Conservation (phyloP, 352 stramenopile genomes). For the Phytophthora vignae region DNA sequence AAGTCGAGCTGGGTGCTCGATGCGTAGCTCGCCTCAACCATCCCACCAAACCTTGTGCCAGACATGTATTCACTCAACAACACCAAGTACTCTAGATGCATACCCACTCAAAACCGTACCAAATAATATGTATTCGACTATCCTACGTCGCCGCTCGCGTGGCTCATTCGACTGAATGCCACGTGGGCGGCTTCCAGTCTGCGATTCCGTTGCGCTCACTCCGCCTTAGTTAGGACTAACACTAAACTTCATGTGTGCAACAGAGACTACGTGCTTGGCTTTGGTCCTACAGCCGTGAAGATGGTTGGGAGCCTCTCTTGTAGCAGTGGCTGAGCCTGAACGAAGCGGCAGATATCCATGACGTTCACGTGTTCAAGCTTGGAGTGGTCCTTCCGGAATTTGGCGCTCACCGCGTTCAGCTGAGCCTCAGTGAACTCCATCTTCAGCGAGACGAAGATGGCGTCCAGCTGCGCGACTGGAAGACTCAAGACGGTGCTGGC, state of each 20-base stretch:
- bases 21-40: constrained; percentile 26
- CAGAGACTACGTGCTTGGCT: not conserved
- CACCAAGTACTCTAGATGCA: constrained; percentile 52
- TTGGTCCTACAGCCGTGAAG: constrained; percentile 7
- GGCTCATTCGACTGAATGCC: not conserved
- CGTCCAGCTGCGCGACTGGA: constrained; percentile 48
- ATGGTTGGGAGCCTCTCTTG: constrained; percentile 26
- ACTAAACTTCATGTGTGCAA: not conserved
- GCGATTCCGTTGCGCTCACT: not conserved
- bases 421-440: constrained; percentile 45
- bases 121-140: constrained; percentile 59
- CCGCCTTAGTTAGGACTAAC: not conserved
- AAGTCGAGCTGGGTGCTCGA: constrained; percentile 77
- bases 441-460: constrained; percentile 50
- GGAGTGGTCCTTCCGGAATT: constrained; percentile 49
- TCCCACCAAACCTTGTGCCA: constrained; percentile 1
- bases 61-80: constrained; percentile 40
- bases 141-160: constrained; percentile 23
- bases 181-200: constrained; percentile 11
- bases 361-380: constrained; percentile 64
- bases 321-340: constrained; percentile 45
- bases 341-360: constrained; percentile 70
- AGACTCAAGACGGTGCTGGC: constrained; percentile 46
- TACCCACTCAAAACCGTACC: constrained; percentile 35
- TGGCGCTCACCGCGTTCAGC: constrained; percentile 26